These are phyloP conservation scores for Amyloporia xantha DNA, from an alignment of 768 basidiomycete species.

Conservation along the genomic window DNA sequence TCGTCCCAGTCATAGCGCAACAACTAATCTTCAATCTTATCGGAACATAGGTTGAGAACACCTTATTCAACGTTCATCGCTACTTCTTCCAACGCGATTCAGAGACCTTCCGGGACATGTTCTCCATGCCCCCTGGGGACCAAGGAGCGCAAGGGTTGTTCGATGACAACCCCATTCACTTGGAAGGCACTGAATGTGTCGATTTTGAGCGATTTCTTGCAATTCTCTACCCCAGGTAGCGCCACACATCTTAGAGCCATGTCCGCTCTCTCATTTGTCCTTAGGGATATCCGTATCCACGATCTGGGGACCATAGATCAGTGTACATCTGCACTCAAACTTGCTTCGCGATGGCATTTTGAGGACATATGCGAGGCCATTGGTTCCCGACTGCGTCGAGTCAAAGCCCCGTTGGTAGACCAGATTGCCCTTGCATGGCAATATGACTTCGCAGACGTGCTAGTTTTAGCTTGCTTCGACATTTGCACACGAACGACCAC, in stretches of 20 bases:
- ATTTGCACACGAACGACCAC: no score
- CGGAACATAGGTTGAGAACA: background rate
- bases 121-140: constrained; percentile 13
- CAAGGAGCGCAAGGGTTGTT: constrained; percentile 10
- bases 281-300: background rate
- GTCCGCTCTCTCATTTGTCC: background rate
- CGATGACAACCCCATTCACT: constrained; percentile 23
- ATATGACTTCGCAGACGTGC: background rate
- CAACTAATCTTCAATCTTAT: background rate
- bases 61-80: constrained; percentile 14
- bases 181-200: constrained; percentile 22
- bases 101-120: constrained; percentile 22
- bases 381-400: background rate
- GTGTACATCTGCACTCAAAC: background rate
- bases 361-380: background rate
- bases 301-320: background rate
- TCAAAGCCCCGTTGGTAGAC: background rate
- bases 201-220: background rate
- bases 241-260: background rate
- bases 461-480: background rate
- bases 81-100: constrained; percentile 24
- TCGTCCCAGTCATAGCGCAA: background rate
- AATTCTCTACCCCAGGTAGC: background rate
- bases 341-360: background rate
- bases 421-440: background rate